Conservation (phyloP, 2,329 filamentous ascomycete species). For the Dactylellina leptospora region DNA sequence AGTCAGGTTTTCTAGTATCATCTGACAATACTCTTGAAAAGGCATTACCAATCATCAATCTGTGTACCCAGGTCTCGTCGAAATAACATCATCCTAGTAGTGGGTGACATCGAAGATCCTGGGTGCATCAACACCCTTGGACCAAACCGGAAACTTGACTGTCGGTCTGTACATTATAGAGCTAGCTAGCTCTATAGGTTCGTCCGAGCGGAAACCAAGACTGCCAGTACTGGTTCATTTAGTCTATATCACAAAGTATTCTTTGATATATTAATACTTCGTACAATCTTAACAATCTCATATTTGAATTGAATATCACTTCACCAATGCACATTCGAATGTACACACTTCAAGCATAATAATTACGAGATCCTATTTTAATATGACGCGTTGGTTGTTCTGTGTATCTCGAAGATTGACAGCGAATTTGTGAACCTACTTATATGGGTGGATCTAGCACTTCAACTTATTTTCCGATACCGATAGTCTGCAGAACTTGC, state of each 20-base stretch:
- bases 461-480: too few species aligned
- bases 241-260: neutral
- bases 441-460: too few species aligned
- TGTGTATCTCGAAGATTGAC: too few species aligned
- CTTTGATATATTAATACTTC: neutral
- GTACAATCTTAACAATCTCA: too few species aligned
- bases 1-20: constrained; percentile 17
- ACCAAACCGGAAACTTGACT: constrained; percentile 40
- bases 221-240: neutral
- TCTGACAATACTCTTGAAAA: constrained; percentile 7
- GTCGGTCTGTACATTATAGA: constrained; percentile 17
- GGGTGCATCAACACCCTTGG: constrained; percentile 41
- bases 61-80: neutral
- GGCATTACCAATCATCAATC: too few species aligned
- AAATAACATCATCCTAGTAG: constrained; percentile 24
- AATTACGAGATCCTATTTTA: too few species aligned
- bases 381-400: too few species aligned
- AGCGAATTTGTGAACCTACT: too few species aligned
- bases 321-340: too few species aligned
- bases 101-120: constrained; percentile 49
- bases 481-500: too few species aligned
- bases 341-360: too few species aligned
- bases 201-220: neutral
- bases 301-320: too few species aligned
- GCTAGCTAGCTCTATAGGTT: neutral